phyloP scores from a whole-genome alignment of 345 rosid species.

The Citrus hindsii region DNA sequence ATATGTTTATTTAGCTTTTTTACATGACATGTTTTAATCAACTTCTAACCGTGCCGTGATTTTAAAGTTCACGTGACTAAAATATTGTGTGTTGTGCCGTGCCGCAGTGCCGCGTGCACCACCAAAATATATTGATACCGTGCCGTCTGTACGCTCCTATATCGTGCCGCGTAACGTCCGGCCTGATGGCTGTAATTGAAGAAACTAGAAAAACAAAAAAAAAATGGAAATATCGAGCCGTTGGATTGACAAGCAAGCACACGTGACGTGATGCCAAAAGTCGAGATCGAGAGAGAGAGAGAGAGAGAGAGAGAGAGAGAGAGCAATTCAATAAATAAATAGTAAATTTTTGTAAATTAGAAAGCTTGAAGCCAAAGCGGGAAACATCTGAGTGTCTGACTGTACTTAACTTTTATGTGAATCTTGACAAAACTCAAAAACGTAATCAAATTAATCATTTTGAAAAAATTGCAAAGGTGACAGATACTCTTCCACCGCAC shows the following conservation, averaged over 20 bases:
- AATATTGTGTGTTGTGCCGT: too few relatives aligned
- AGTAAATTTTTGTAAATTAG: slow-evolving; percentile 1
- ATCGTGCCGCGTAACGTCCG: too few relatives aligned
- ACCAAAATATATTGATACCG: too few relatives aligned
- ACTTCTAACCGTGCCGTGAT: too few relatives aligned
- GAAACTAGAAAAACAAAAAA: not conserved
- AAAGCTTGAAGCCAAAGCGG: slow-evolving; percentile 44
- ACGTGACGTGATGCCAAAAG: not conserved
- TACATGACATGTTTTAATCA: too few relatives aligned
- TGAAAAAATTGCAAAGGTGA: not conserved
- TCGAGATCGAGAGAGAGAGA: not conserved
- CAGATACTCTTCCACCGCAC: not conserved
- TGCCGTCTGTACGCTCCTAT: too few relatives aligned
- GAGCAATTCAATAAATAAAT: not conserved
- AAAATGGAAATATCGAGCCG: not conserved
- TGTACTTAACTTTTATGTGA: not conserved
- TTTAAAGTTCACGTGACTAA: too few relatives aligned
- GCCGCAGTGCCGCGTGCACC: rapidly evolving
- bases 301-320: too few relatives aligned
- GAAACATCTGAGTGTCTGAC: slow-evolving; percentile 52
- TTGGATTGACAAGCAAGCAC: not conserved
- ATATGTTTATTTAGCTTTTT: too few relatives aligned
- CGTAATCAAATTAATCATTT: not conserved
- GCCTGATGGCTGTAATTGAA: too few relatives aligned
- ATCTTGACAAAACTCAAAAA: not conserved